Base-by-base conservation (phyloP, 768 basidiomycete genomes). In the Pisolithus albus region DNA sequence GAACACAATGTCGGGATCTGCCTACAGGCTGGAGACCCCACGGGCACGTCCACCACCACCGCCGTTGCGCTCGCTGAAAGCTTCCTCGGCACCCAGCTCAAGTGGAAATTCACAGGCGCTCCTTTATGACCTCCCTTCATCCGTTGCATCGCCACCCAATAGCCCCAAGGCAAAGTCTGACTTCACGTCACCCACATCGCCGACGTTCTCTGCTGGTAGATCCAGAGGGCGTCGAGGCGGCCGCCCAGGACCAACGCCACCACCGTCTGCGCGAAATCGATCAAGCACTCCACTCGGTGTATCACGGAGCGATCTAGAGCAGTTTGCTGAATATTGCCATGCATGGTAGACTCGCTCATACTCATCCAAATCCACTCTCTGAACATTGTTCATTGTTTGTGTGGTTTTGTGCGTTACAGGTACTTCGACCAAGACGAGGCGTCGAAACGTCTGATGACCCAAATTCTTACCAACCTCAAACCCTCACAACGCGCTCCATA, bases 401-500 rank as follows among this genome's bases (percentile, higher is more conserved):
- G 2, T 5, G 55, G 50, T 26, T 28, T 44, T 47, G 64, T 53
- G 57, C 24, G 39, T 38, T 46, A 43, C 59, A 92, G 89, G 90
- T 92, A 90, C 68, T 92, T 82, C 66, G 73, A 81, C 55, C 90
- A 92, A 66, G 85, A 91, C 62, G 83, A 88, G 59, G 76, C 81
- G 57, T 78, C 90, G 18, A 86, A 88, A 24, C 81, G 81, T 45
- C 72, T 78, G 54, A 92, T 95, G 83, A 86, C 88, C 13, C 84
- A 89, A 57, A 90, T 83, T 4, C 73, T 95, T 43, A 78, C 88
- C 42, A 84, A 83, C 32, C 76, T 92, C 4, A 86, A 86, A 7
- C 80, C 90, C 2, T 83, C 88, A 0, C 91, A 94, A 58, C 84
- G 88, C 52, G 89, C 92, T 8, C 85, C 88, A 1, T 95, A 86